These are phyloP conservation scores for Fistulifera solaris DNA, from an alignment of 108 stramenopile species.

Conservation along the genomic window DNA sequence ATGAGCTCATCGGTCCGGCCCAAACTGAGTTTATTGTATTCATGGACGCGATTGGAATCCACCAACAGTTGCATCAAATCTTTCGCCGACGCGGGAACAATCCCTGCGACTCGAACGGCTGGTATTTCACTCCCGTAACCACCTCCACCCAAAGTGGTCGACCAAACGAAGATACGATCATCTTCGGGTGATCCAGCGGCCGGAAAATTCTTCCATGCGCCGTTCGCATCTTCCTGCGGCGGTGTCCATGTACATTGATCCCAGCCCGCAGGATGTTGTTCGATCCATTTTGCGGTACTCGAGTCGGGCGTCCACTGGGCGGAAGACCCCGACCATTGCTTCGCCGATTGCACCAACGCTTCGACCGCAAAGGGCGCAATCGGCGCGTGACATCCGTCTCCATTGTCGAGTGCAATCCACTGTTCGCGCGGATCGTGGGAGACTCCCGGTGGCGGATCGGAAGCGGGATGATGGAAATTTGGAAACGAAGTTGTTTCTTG, in stretches of 20 bases:
- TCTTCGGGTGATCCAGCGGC: not conserved
- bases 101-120: constrained; percentile 50
- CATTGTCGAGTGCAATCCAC: constrained; percentile 61
- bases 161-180: constrained; percentile 47
- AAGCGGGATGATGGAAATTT: constrained; percentile 37
- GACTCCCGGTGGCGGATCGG: constrained; percentile 51
- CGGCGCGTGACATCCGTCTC: constrained; percentile 43
- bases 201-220: not conserved
- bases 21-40: constrained; percentile 72
- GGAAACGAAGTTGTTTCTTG: constrained; percentile 5
- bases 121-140: constrained; percentile 63
- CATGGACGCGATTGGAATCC: constrained; percentile 55
- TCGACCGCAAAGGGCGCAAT: constrained; percentile 50
- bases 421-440: constrained; percentile 47
- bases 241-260: constrained; percentile 1
- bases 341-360: constrained; percentile 37
- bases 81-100: constrained; percentile 47
- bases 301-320: constrained; percentile 49
- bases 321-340: constrained; percentile 30
- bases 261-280: constrained; percentile 1
- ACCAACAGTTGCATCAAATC: constrained; percentile 55
- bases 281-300: constrained; percentile 31
- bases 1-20: constrained; percentile 54
- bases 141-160: constrained; percentile 49
- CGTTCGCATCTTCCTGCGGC: not conserved